These are phyloP conservation scores for Artemisia argyi DNA, from an alignment of 129 eudicot species.

Conservation along the genomic window DNA sequence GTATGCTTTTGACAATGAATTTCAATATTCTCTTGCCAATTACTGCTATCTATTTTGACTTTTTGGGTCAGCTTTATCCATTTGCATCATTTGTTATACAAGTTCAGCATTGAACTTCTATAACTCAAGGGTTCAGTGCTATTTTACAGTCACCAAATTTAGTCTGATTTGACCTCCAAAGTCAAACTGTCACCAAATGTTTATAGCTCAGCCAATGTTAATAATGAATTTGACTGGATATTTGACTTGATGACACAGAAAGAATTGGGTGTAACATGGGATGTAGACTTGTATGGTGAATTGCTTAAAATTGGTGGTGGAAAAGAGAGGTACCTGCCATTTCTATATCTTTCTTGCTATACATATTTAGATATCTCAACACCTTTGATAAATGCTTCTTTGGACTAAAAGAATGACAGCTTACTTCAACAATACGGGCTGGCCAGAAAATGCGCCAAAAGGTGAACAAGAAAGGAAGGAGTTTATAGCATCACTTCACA, in stretches of 20 bases:
- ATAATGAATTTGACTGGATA: slow-evolving; percentile 12
- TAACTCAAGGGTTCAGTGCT: background rate
- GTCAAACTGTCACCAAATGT: background rate
- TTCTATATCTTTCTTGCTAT: background rate
- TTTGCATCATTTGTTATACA: background rate
- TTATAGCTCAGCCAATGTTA: background rate
- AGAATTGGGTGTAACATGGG: slow-evolving; percentile 95
- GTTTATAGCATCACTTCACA: slow-evolving; percentile 91
- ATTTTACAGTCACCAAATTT: background rate
- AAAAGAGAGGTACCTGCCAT: slow-evolving; percentile 77
- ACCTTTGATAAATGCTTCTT: slow-evolving; percentile 18
- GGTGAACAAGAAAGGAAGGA: slow-evolving; percentile 82
- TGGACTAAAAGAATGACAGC: slow-evolving; percentile 84
- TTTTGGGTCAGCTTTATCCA: background rate
- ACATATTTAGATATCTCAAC: background rate
- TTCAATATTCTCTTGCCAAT: background rate
- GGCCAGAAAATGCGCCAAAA: slow-evolving; percentile 98
- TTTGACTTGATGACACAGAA: slow-evolving; percentile 49
- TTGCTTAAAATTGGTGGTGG: slow-evolving; percentile 99
- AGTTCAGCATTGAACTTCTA: background rate
- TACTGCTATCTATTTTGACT: background rate
- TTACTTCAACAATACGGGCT: slow-evolving; percentile 76
- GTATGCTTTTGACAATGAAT: background rate
- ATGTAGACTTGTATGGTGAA: slow-evolving; percentile 96
- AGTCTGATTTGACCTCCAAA: slow-evolving; percentile 8